Evolutionary conservation across 2,329 filamentous ascomycete species (phyloP), one percentile per base, ranked within the genome.

Genomic region (Fusarium zealandicum): DNA sequence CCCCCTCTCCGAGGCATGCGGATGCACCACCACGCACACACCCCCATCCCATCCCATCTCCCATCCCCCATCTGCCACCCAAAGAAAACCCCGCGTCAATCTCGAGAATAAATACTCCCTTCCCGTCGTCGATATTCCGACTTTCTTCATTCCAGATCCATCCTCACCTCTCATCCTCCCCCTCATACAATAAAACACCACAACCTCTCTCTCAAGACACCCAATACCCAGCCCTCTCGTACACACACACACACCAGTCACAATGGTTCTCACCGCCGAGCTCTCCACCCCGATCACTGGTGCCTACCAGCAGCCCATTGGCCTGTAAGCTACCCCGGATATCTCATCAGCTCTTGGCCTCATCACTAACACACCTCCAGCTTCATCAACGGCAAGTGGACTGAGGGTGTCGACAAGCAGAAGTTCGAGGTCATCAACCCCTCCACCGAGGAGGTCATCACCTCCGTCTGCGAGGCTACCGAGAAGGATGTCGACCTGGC

Each of bases 351-450:
- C 17, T 12, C 30, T 33, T 37, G 7, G 17, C 51, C 35, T 3
- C 13, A 25, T 28, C 28, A 39, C 68, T 71, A 63, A 73, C 57
- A 37, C 7, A 6, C 41, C 17, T 16, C 9, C 69, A 91, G 89
- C 57, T 95, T 91, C 83, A 95, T 96, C 84, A 93, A 95, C 84
- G 93, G 93, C 76, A 89, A 97, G 77, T 97, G 88, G 79, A 85
- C 96, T 63, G 74, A 76, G 69, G 82, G 86, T 73, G 87, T 89
- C 61, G 90, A 96, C 68, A 92, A 92, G 79, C 89, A 91, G 84
- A 92, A 88, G 65, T 95, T 96, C 72, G 92, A 96, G 78, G 90
- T 92, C 75, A 88, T 95, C 82, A 96, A 96, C 84, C 92, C 92
- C 55, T 71, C 88, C 62, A 91, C 85, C 63, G 93, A 96, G 76